Base-by-base conservation (phyloP, 345 rosid species). In the Toxicodendron radicans region DNA sequence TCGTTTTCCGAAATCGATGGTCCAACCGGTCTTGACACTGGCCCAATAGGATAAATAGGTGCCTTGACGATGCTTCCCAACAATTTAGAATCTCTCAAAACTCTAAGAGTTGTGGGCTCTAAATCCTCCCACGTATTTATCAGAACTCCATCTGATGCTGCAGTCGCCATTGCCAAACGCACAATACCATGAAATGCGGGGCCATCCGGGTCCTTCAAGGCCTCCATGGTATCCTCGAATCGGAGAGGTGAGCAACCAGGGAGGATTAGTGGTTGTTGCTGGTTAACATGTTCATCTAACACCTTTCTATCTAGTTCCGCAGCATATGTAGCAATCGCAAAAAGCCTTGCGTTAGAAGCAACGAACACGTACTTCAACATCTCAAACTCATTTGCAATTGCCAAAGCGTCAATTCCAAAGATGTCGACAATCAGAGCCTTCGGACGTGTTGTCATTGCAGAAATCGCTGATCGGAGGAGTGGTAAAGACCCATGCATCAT, bases 241-340 rank as follows among this genome's bases (percentile, higher is more conserved):
- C 71, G 81, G 67, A 90, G 67, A 23, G 90, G 80, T 46, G 76
- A 78, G 79, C 90, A 87, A 7, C 93, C 93, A 2, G 93, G 95
- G 58, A 87, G 56, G 4, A 12, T 0, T 5, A 87, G 76, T 12
- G 88, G 83, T 30, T 56, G 68, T 24, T 68, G 58, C 1, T 71
- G 49, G 6, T 70, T n/a, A 0, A 68, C 61, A 17, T 85, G 84
- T 16, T 81, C 78, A 2, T 83, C 79, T 38, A 64, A 68, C 41
- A 27, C 80, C 58, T 62, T 65, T 54, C 53, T 74, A 43, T 81
- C 81, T 6, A 83, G 21, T 18, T 67, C 78, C 11, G 91, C 85
- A 10, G 68, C 65, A 72, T 87, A 81, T 3, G 86, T 14, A 0
- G 82, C 58, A 41, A 82, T 66, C 0, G 91, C 87, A 2, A 91